Percentiles rank a stretch among this genome's conserved stretches.
These are phyloP conservation scores for Sphaceloma murrayae DNA, from an alignment of 2,329 filamentous ascomycete species.

Conservation along the genomic window DNA sequence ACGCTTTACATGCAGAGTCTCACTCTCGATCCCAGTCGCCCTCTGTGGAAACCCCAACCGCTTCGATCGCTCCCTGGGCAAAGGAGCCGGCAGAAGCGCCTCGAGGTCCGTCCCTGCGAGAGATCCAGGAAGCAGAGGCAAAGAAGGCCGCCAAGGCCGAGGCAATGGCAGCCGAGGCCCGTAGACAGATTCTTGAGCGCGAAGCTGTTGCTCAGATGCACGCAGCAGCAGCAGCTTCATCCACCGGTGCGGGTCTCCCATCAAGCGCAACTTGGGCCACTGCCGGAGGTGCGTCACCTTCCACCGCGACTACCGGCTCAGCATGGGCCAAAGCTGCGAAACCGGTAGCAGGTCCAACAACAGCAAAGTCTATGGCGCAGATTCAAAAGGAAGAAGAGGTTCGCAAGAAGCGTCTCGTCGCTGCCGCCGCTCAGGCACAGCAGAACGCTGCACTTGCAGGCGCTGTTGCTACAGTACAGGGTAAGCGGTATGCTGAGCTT, in stretches of 20 bases:
- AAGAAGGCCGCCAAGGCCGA: slow-evolving; percentile 85
- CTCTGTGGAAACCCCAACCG: slow-evolving; percentile 49
- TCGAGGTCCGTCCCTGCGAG: slow-evolving; percentile 84
- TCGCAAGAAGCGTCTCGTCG: slow-evolving; percentile 66
- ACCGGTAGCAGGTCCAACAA: slow-evolving; percentile 33
- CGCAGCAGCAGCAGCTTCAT: slow-evolving; percentile 27
- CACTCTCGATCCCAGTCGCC: slow-evolving; percentile 73
- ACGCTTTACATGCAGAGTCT: slow-evolving; percentile 54
- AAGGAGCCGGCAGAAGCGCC: slow-evolving; percentile 65
- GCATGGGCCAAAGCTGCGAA: slow-evolving; percentile 62
- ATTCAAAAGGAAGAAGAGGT: slow-evolving; percentile 94
- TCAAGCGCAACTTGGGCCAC: slow-evolving; percentile 85
- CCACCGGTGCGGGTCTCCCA: slow-evolving; percentile 68
- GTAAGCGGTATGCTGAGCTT: slow-evolving; percentile 91
- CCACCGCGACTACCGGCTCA: slow-evolving; percentile 43
- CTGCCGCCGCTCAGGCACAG: slow-evolving; percentile 38
- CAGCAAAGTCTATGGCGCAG: slow-evolving; percentile 85
- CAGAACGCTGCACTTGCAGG: slow-evolving; percentile 33
- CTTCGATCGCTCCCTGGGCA: slow-evolving; percentile 88
- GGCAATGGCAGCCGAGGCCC: slow-evolving; percentile 65
- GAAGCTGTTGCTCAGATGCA: slow-evolving; percentile 55
- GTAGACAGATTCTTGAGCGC: slow-evolving; percentile 65
- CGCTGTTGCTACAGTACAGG: slow-evolving; percentile 39
- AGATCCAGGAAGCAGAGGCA: slow-evolving; percentile 93
- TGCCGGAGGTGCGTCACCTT: slow-evolving; percentile 60